These are phyloP conservation scores for Epichloe scottii DNA, from an alignment of 2,329 filamentous ascomycete genomes.

Conservation along the genomic window DNA sequence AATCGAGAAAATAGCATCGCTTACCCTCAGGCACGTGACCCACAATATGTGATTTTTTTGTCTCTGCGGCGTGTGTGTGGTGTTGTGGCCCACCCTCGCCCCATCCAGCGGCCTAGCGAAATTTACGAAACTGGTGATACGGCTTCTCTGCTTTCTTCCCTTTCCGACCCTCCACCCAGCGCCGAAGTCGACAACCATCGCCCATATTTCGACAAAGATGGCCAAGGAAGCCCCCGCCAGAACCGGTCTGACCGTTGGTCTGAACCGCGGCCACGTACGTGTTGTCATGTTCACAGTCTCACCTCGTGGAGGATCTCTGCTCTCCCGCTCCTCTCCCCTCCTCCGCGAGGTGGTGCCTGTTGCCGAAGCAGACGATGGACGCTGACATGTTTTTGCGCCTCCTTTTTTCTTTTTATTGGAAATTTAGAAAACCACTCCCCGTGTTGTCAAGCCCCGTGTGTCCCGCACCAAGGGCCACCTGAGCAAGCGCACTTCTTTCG, in stretches of 20 bases:
- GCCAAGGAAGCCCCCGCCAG: conserved; percentile 46
- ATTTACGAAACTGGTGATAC: conserved; percentile 6
- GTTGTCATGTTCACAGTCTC: conserved; percentile 36
- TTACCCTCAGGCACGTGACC: conserved; percentile 16
- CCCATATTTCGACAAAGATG: conserved; percentile 33
- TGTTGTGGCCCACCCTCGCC: conserved; percentile 6
- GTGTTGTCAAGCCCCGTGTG: conserved; percentile 66
- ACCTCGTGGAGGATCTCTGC: conserved; percentile 67
- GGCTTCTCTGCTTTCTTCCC: conserved; percentile 7
- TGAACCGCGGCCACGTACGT: conserved; percentile 55
- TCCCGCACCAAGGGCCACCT: conserved; percentile 88
- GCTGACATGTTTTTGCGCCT: conserved; percentile 32
- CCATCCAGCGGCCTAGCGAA: conserved; percentile 11
- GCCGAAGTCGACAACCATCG: conserved; percentile 17
- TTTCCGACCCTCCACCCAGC: conserved; percentile 17
- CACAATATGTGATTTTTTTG: conserved; percentile 10
- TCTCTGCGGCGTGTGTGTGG: not conserved
- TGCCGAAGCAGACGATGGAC: conserved; percentile 46
- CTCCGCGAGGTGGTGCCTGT: conserved; percentile 15
- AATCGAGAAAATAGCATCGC: not conserved
- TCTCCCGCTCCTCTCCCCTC: conserved; percentile 11
- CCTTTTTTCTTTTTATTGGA: conserved; percentile 9
- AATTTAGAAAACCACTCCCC: conserved; percentile 67
- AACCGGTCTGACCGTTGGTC: conserved; percentile 47
- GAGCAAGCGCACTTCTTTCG: conserved; percentile 94